Evolutionary conservation across 202 grass and related monocot genomes (phyloP), one percentile per base, ranked within the genome.

Genomic region (Zoysia matrella): DNA sequence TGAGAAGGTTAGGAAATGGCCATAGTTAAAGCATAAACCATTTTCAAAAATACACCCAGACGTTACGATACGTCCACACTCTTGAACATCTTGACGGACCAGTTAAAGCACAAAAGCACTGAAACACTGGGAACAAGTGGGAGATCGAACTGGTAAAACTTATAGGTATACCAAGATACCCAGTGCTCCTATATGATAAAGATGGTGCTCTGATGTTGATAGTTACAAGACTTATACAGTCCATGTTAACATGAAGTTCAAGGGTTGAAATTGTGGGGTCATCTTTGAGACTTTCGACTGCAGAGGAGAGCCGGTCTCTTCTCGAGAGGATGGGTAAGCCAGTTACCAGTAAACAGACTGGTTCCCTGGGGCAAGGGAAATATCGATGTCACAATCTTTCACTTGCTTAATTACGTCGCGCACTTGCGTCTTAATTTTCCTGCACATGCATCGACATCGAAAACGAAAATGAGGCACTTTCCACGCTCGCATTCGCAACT

Each of bases 401-500:
- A 14, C 7, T 66, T 36, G 40, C 74, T 80, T 67, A 30, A 82
- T 82, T 60, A 64, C 67, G 52, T 42, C 2, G 64, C 40, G 76
- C 64, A 57, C 52, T 56, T 65, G 65, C 52, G 78, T 46, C 77
- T 78, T 82, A 45, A 44, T 56, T 83, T 53, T 48, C 30, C 48
- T 86, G 83, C 86, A 89, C 83, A 79, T 50, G 54, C 73, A 50
- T 82, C 15, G 40, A 40, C 36, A 40, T 10, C 62, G 4, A 53
- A 12, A 42, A 78, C 7, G 13, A 12, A 22, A 49, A 62, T 0
- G 46, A 42, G 42, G 70, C 47, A 55, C 47, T 0, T 70, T 82
- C n/a, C 54, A 52, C 43, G 41, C 16, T 64, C 50, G 63, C 65
- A 9, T 62, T 60, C 7, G 12, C 73, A 71, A 74, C 53, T 60